phyloP scores from a whole-genome alignment of 2,329 filamentous ascomycete species.

The Calcarisporium arbuscula region DNA sequence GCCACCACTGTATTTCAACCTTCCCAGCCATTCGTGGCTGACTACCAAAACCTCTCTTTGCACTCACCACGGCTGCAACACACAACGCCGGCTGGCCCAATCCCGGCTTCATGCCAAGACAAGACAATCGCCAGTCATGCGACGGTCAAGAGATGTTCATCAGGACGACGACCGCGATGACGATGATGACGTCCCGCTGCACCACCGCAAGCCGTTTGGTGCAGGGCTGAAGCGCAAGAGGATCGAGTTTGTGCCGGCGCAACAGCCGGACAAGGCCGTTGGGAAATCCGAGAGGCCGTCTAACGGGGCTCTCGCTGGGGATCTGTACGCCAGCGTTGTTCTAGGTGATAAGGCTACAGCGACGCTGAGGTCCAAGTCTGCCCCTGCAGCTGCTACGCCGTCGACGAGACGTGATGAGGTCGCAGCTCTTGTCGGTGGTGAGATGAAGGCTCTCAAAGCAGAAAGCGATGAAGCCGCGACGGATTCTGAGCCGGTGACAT shows the following conservation, averaged over 20 bases:
- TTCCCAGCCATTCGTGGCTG: no score
- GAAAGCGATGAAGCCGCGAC: no score
- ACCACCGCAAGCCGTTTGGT: slow-evolving; percentile 48
- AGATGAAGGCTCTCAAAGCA: no score
- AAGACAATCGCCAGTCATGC: slow-evolving; percentile 17
- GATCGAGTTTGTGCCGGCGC: slow-evolving; percentile 53
- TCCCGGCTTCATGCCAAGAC: no score
- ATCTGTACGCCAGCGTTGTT: slow-evolving; percentile 63
- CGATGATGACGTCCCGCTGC: slow-evolving; percentile 43
- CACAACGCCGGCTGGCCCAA: no score
- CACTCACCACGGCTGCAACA: no score
- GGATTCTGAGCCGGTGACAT: slow-evolving; percentile 16
- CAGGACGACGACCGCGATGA: slow-evolving; percentile 19
- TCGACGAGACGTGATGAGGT: no score
- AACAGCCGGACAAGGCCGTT: slow-evolving; percentile 28
- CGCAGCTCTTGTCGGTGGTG: no score
- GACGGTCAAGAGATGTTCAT: slow-evolving; percentile 18
- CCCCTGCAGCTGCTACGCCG: slow-evolving; percentile 13
- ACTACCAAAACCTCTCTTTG: no score
- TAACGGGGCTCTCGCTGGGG: slow-evolving; percentile 34
- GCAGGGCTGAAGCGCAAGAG: slow-evolving; percentile 47
- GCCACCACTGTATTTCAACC: no score
- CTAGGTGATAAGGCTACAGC: no score
- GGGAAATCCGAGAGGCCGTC: slow-evolving; percentile 18
- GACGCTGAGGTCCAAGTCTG: slow-evolving; percentile 7